These are phyloP conservation scores for Parafenestella ontariensis DNA, from an alignment of 2,329 filamentous ascomycete genomes.

Conservation along the genomic window DNA sequence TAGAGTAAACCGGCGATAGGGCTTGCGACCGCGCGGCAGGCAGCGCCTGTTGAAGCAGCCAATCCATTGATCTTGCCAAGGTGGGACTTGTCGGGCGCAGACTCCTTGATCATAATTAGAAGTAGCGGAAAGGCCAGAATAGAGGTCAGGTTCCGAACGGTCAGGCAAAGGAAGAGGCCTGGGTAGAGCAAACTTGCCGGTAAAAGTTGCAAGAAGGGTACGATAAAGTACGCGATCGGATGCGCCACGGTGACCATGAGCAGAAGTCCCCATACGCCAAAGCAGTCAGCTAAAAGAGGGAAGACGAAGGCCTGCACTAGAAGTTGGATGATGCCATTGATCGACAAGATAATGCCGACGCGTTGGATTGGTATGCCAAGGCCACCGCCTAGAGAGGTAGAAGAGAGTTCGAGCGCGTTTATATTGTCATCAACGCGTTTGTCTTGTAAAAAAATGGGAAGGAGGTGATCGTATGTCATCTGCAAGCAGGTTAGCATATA, in stretches of 20 bases:
- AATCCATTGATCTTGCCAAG: constrained; percentile 76
- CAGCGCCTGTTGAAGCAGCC: constrained; percentile 74
- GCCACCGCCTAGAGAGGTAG: constrained; percentile 61
- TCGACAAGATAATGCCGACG: constrained; percentile 71
- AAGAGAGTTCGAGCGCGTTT: constrained; percentile 35
- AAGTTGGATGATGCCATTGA: constrained; percentile 75
- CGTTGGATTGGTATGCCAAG: constrained; percentile 70
- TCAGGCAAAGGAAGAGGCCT: constrained; percentile 70
- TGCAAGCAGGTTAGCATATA: constrained; percentile 11
- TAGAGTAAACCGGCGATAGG: constrained; percentile 73
- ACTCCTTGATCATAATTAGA: constrained; percentile 76
- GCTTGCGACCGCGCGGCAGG: constrained; percentile 72
- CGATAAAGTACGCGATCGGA: constrained; percentile 71
- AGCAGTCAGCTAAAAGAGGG: constrained; percentile 66
- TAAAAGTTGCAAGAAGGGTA: constrained; percentile 70
- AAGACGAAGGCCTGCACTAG: constrained; percentile 77
- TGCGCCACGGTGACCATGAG: constrained; percentile 70
- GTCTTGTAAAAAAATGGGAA: constrained; percentile 93
- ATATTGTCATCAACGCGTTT: constrained; percentile 55
- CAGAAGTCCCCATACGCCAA: constrained; percentile 73
- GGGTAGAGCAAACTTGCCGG: constrained; percentile 62
- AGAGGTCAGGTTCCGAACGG: constrained; percentile 70
- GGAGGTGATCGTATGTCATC: constrained; percentile 91
- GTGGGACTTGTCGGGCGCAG: constrained; percentile 66
- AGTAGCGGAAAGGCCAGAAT: constrained; percentile 73